phyloP scores from a whole-genome alignment of 2,329 filamentous ascomycete species.

The Apiospora arundinis region DNA sequence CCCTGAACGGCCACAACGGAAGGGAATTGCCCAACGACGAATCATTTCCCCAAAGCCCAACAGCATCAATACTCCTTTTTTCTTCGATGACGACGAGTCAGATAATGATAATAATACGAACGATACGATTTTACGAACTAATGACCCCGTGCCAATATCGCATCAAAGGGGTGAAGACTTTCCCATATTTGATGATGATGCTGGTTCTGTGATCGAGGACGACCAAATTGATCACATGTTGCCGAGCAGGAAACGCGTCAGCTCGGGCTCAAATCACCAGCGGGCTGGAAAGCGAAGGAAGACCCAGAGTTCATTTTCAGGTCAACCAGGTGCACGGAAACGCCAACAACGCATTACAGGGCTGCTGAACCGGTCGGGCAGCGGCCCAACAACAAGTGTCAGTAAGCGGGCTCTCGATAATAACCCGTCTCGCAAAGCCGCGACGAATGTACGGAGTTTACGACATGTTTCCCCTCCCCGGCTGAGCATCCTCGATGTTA shows the following conservation, averaged over 20 bases:
- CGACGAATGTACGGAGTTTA: conserved; percentile 25
- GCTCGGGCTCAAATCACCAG: conserved; percentile 31
- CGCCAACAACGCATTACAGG: conserved; percentile 41
- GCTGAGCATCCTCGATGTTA: conserved; percentile 67
- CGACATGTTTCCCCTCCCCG: conserved; percentile 44
- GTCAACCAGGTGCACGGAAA: conserved; percentile 32
- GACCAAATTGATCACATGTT: conserved; percentile 59
- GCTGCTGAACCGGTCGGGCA: conserved; percentile 33
- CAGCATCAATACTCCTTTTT: conserved; percentile 40
- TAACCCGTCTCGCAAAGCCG: conserved; percentile 18
- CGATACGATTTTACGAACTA: conserved; percentile 32
- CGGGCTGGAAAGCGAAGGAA: conserved; percentile 39
- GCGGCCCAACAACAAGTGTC: conserved; percentile 19
- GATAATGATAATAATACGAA: conserved; percentile 43
- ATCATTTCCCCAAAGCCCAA: conserved; percentile 39
- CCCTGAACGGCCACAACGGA: conserved; percentile 46
- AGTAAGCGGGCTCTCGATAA: conserved; percentile 21
- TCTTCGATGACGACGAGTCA: conserved; percentile 54
- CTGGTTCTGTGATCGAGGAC: conserved; percentile 55
- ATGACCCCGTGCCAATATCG: conserved; percentile 23
- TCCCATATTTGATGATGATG: conserved; percentile 41
- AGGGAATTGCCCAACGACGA: conserved; percentile 58
- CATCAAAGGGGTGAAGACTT: conserved; percentile 17
- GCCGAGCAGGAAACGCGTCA: conserved; percentile 49
- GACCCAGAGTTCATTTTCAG: conserved; percentile 41